A percentile compares a stretch with the other conserved stretches of the same genome.
Evolutionary conservation across 2,329 filamentous ascomycete genomes (phyloP).

Genomic region (Torrubiellomyces zombiae): DNA sequence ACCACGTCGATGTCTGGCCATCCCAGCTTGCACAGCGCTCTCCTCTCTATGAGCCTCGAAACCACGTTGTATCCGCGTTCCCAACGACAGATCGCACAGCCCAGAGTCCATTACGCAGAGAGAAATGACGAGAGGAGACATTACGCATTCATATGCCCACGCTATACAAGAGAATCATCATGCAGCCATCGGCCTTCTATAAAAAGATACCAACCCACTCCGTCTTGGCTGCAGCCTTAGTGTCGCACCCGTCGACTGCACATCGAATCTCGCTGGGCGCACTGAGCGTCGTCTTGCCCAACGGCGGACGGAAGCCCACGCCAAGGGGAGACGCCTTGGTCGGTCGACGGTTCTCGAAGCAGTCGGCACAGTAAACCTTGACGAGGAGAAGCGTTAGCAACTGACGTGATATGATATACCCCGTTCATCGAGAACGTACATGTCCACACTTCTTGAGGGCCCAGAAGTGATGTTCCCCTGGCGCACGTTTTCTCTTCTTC

Average conservation of each 20-base stretch:
- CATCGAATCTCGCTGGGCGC: conserved; percentile 26
- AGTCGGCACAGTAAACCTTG: conserved; percentile 46
- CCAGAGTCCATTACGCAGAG: too few relatives aligned
- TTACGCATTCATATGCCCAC: too few relatives aligned
- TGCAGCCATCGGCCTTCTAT: conserved; percentile 21
- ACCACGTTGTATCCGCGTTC: too few relatives aligned
- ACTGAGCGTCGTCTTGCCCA: conserved; percentile 11
- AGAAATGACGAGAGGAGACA: too few relatives aligned
- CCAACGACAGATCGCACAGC: too few relatives aligned
- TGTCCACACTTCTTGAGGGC: conserved; percentile 82
- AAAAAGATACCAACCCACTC: conserved; percentile 48
- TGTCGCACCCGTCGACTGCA: conserved; percentile 38
- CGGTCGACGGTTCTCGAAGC: conserved; percentile 38
- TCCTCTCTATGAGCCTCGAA: too few relatives aligned
- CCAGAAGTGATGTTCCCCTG: conserved; percentile 75
- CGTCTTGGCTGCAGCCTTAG: conserved; percentile 34
- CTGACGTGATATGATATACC: neutral
- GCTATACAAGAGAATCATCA: too few relatives aligned
- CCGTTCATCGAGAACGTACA: too few relatives aligned
- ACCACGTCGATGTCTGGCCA: too few relatives aligned
- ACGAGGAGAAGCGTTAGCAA: conserved; percentile 2
- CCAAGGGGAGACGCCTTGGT: conserved; percentile 15
- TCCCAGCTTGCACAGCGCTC: too few relatives aligned
- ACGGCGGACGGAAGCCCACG: conserved; percentile 21
- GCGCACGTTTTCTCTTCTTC: conserved; percentile 28